Conservation (phyloP, 2,329 filamentous ascomycete genomes). For the Pseudogymnoascus sp. region DNA sequence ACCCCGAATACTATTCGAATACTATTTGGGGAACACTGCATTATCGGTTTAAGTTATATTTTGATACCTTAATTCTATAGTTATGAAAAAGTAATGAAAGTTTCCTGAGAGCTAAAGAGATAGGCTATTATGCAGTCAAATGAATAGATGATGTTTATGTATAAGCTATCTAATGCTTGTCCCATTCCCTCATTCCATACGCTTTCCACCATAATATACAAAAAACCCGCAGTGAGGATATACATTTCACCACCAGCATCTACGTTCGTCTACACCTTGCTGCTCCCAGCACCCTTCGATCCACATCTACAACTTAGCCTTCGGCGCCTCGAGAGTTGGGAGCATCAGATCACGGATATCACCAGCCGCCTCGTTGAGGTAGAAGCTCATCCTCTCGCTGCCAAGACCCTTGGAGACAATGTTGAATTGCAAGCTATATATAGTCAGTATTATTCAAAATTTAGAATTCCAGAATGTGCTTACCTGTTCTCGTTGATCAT, state of each 20-base stretch:
- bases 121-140: not conserved
- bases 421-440: conserved; percentile 84
- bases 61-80: no score
- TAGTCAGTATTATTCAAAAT: not conserved
- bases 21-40: no score
- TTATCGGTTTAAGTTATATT: no score
- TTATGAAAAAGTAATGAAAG: no score
- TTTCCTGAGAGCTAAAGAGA: no score
- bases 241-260: not conserved
- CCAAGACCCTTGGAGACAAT: conserved; percentile 90
- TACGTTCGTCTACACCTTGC: not conserved
- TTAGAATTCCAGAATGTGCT: conserved; percentile 20
- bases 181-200: not conserved
- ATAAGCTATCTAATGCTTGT: conserved; percentile 3
- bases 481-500: conserved; percentile 99
- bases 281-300: not conserved
- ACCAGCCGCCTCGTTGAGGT: conserved; percentile 83
- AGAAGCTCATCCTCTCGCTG: conserved; percentile 89
- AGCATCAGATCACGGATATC: conserved; percentile 83
- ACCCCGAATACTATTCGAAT: no score
- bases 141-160: not conserved
- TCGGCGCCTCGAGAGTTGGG: conserved; percentile 68
- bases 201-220: not conserved
- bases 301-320: conserved; percentile 69
- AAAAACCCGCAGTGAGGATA: conserved; percentile 4